Base-by-base conservation (phyloP, 2,329 filamentous ascomycete species). In the Arthrobotrys entomopaga region DNA sequence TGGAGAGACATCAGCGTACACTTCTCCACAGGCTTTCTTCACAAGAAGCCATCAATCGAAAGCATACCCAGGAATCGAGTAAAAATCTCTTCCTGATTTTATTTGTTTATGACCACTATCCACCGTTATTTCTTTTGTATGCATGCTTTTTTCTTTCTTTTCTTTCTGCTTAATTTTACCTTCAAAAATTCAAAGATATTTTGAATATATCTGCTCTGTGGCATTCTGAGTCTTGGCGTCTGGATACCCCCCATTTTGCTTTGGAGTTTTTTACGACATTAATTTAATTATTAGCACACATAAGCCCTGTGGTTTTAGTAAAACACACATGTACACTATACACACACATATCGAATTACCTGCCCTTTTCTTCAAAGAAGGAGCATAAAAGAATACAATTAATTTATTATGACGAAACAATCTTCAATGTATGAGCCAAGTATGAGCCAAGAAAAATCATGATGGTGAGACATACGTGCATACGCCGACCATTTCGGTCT, bases 1-100 rank as follows among this genome's bases (percentile, higher is more conserved):
- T 81, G 80, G 61, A 77, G 78, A 8, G 83, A 84, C 53, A 66
- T 84, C n/a, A 72, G 69, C 46, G 7, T 75, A 13, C 71, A 75
- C 38, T 69, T 75, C 22, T 40, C 46, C 20, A 54, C 16, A 26
- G 20, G 69, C 6, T 58, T 73, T 29, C 61, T 73, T 49, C 50
- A 29, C 20, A 73, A 66, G 54, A 73, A 66, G 10, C 61, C 69
- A 7, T 66, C 61, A 6, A 56, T 66, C 16, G 69, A 73, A 58
- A 73, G 69, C 34, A 61, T 73, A 20, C 56, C 54, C 4, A 60
- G 61, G 20, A 40, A 73, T 53, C 54, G 69, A 29, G 38, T 61
- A n/a, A 66, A 73, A 38, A 40, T 59, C 24, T 26, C 43, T 48
- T 20, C 59, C 53, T 52, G 8, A 46, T 59, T 46, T 40, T 20